These are phyloP conservation scores for Tilletia indica DNA, from an alignment of 1,284 basidiomycete species.

Conservation along the genomic window DNA sequence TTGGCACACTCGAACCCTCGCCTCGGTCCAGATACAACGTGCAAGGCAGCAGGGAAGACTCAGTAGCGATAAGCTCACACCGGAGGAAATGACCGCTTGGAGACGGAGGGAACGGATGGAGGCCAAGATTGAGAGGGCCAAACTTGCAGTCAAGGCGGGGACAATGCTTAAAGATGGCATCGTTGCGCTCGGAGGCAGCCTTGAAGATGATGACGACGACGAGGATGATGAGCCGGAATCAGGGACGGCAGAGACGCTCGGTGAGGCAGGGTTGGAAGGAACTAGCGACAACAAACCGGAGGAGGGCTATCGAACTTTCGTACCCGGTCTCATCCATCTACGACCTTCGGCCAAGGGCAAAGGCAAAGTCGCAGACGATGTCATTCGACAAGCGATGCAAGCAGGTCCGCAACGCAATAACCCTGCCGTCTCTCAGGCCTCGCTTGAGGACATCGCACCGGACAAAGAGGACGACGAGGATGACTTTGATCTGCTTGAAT, in stretches of 20 bases:
- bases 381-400: neutral
- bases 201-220: slow-evolving; percentile 52
- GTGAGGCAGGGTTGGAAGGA: too few species aligned
- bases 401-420: neutral
- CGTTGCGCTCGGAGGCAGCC: slow-evolving; percentile 51
- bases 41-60: neutral
- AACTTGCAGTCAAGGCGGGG: slow-evolving; percentile 50
- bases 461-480: slow-evolving; percentile 29
- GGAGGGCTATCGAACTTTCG: slow-evolving; percentile 24
- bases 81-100: slow-evolving; percentile 52
- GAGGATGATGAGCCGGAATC: slow-evolving; percentile 26
- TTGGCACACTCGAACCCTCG: slow-evolving; percentile 62
- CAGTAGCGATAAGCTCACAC: slow-evolving; percentile 29
- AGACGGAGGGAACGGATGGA: slow-evolving; percentile 48
- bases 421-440: slow-evolving; percentile 8
- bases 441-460: slow-evolving; percentile 1
- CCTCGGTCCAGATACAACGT: slow-evolving; percentile 20
- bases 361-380: neutral
- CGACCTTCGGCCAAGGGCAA: slow-evolving; percentile 11
- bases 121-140: slow-evolving; percentile 53
- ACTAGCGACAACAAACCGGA: neutral
- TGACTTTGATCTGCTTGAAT: slow-evolving; percentile 62
- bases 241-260: slow-evolving; percentile 13
- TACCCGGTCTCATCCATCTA: slow-evolving; percentile 23
- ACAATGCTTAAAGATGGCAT: slow-evolving; percentile 49